Conservation (phyloP, 441 rosid genomes). For the Gossypium davidsonii region DNA sequence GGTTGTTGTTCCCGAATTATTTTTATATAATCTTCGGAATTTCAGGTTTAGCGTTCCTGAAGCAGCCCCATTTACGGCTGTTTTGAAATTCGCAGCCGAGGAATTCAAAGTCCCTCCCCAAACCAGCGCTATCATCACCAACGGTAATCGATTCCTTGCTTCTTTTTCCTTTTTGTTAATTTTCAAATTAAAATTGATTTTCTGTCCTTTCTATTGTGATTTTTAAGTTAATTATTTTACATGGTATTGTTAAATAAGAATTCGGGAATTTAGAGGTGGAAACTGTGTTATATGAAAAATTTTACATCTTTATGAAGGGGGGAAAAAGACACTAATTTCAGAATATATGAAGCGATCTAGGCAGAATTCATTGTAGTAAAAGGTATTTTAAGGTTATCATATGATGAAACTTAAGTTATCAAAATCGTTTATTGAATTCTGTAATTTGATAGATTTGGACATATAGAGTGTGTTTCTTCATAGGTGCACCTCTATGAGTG, state of each 20-base stretch:
- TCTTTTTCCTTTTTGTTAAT: neutral
- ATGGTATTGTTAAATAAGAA: neutral
- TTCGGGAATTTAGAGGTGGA: neutral
- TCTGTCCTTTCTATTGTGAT: neutral
- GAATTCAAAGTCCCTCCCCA: conserved; percentile 98
- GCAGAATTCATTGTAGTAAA: neutral
- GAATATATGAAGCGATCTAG: neutral
- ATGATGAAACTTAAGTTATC: neutral
- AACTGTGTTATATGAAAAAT: neutral
- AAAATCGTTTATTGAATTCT: neutral
- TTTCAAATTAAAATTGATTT: neutral
- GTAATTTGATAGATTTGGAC: neutral
- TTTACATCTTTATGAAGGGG: neutral
- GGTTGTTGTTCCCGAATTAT: neutral
- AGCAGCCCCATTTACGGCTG: conserved; percentile 92
- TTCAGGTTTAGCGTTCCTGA: conserved; percentile 92
- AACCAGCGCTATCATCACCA: conserved; percentile 95
- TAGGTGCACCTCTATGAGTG: neutral
- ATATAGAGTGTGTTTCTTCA: neutral
- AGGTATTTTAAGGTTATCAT: neutral
- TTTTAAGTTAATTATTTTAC: neutral
- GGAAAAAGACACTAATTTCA: neutral
- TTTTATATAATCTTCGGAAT: conserved; percentile 3
- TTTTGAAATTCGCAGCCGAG: conserved; percentile 84
- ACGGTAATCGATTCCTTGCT: conserved; percentile 36